Percentiles rank a stretch among this genome's conserved stretches.
Evolutionary conservation across 768 basidiomycete genomes (phyloP).

Genomic region (Boletus pseudo-olivaceus): DNA sequence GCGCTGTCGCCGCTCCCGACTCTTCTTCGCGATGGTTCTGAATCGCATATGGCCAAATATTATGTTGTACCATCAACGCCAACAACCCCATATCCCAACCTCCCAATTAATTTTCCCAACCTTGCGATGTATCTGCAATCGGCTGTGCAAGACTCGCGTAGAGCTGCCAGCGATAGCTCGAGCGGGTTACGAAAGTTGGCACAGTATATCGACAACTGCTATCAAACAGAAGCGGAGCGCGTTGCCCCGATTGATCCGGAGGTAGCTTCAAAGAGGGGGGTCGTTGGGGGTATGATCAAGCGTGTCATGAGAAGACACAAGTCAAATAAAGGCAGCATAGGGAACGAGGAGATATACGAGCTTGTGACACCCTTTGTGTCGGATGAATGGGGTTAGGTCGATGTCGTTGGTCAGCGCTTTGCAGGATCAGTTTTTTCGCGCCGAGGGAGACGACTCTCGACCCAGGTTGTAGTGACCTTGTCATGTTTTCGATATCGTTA

Average conservation of each 20-base stretch:
- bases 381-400: conserved; percentile 62
- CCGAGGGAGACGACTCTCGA: background rate
- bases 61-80: conserved; percentile 66
- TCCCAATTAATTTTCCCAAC: conserved; percentile 74
- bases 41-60: conserved; percentile 61
- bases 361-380: conserved; percentile 80
- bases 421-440: background rate
- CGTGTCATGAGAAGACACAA: conserved; percentile 55
- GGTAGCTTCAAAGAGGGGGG: conserved; percentile 38
- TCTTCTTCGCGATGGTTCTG: conserved; percentile 60
- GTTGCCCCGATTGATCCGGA: conserved; percentile 30
- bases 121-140: conserved; percentile 73
- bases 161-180: conserved; percentile 54
- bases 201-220: conserved; percentile 65
- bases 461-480: background rate
- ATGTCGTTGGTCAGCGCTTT: background rate
- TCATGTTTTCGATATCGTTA: background rate
- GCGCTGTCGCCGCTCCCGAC: conserved; percentile 55
- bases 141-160: conserved; percentile 65
- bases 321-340: conserved; percentile 45
- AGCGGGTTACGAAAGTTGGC: conserved; percentile 64
- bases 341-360: conserved; percentile 78
- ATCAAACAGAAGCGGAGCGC: conserved; percentile 44
- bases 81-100: conserved; percentile 58
- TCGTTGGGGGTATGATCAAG: conserved; percentile 56